Evolutionary conservation across 169 alveolate genomes (phyloP), one percentile per base, ranked within the genome.

Genomic region (Cryptosporidium ubiquitum): DNA sequence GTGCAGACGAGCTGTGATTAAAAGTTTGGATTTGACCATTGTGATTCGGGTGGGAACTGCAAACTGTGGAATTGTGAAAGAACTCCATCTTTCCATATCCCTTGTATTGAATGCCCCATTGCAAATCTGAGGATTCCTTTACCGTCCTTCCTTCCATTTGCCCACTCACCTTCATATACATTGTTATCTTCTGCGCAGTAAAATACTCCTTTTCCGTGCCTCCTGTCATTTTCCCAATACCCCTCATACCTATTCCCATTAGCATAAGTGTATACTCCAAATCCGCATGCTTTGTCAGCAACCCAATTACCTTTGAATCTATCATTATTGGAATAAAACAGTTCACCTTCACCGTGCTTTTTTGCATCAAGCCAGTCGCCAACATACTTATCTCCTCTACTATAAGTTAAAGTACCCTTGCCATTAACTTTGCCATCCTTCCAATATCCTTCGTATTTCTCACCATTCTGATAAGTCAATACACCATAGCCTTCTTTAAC

Each of bases 281-380:
- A 94, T 12, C 99, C 99, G 70, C 96, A 94, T 5, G 99, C 99
- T 69, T 97, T 94, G 91, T 98, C 99, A 79, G 97, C 98, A 39
- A 91, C 94, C 99, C 99, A 97, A 44, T n/a, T 86, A 49, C 96
- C 96, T 66, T 91, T 93, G 70, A 94, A 95, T 66, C 95, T 86
- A 91, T 96, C 98, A 70, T 97, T 98, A 75, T 97, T 96, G 10
- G 97, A 94, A 94, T 96, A 98, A 51, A 95, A 95, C 84, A 96
- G 95, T 71, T 95, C 98, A 0, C 99, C 99, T 84, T 95, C 95
- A 0, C 99, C 99, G 70, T 96, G 95, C 70, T 95, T 96, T 91
- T 95, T 95, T 58, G 97, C 98, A 70, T 95, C 96, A 52, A 91
- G 92, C 99, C 99, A 97, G 75, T 96, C 98, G 0, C 99, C 99